A percentile compares a stretch with the other conserved stretches of the same genome.
phyloP scores from a whole-genome alignment of 2,329 filamentous ascomycete genomes.

The Raffaelea albimanens region DNA sequence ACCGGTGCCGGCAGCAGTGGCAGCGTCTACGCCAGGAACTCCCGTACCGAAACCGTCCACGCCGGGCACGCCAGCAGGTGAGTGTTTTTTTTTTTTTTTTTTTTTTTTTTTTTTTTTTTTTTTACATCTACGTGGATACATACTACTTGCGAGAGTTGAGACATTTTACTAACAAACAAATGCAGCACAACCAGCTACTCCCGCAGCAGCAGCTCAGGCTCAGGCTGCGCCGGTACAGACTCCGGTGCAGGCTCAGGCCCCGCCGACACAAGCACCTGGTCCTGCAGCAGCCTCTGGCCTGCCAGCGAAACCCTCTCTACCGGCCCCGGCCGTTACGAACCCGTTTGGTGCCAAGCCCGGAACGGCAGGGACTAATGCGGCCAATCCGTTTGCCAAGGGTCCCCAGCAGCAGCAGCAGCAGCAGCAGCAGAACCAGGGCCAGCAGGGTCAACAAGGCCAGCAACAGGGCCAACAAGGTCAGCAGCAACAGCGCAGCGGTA shows the following conservation, averaged over 20 bases:
- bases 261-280: not conserved
- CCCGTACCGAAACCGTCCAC: conserved; percentile 2
- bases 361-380: not conserved
- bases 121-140: not conserved
- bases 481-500: conserved; percentile 12
- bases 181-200: too few species aligned
- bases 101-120: not conserved
- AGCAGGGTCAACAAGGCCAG: conserved; percentile 4
- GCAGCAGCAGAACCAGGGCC: not conserved
- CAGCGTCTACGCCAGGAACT: not conserved
- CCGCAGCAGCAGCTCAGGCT: too few species aligned
- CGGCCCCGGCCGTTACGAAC: conserved; percentile 2
- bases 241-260: too few species aligned
- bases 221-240: too few species aligned
- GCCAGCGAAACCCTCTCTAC: conserved; percentile 11
- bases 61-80: not conserved
- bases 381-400: conserved; percentile 14
- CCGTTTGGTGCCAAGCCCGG: conserved; percentile 8
- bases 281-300: not conserved
- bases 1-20: conserved; percentile 22
- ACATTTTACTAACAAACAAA: not conserved
- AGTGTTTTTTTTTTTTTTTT: not conserved
- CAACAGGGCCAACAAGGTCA: conserved; percentile 8
- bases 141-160: too few species aligned
- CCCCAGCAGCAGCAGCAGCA: not conserved